phyloP scores from a whole-genome alignment of 1,284 basidiomycete species.

The Marasmius fiardii region DNA sequence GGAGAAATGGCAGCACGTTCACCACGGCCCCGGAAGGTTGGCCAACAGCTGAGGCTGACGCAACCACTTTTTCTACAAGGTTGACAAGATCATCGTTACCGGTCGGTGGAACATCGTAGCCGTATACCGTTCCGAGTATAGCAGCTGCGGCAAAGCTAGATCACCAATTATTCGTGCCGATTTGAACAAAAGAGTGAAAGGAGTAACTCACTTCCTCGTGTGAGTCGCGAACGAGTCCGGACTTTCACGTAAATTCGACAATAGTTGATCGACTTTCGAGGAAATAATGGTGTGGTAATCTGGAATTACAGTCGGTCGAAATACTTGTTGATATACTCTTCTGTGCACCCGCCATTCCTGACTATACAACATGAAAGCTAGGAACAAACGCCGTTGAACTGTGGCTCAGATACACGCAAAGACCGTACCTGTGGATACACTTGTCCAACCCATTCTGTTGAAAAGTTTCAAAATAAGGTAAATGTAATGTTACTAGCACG shows the following conservation, averaged over 20 bases:
- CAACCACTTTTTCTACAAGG: slow-evolving; percentile 18
- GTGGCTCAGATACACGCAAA: too few species aligned
- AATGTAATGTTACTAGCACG: too few species aligned
- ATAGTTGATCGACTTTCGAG: slow-evolving; percentile 19
- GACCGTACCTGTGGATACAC: too few species aligned
- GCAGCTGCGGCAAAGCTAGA: slow-evolving; percentile 3
- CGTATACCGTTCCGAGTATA: slow-evolving; percentile 3
- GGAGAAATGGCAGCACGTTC: slow-evolving; percentile 23
- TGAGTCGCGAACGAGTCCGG: slow-evolving; percentile 20
- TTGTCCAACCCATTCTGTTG: too few species aligned
- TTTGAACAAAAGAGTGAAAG: background rate
- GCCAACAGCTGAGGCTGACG: slow-evolving; percentile 11
- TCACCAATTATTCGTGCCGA: background rate
- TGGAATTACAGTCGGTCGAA: slow-evolving; percentile 20
- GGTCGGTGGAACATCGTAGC: slow-evolving; percentile 2
- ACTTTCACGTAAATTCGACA: background rate
- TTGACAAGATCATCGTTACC: slow-evolving; percentile 20
- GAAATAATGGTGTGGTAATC: slow-evolving; percentile 28
- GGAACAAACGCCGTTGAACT: slow-evolving; percentile 37
- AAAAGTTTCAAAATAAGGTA: too few species aligned
- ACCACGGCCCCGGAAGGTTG: slow-evolving; percentile 21
- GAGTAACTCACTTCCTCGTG: slow-evolving; percentile 15
- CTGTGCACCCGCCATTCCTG: slow-evolving; percentile 37
- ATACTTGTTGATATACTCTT: slow-evolving; percentile 32
- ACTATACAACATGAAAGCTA: slow-evolving; percentile 31